Percentiles rank a stretch among this genome's conserved stretches.
Evolutionary conservation across 352 stramenopile genomes (phyloP).

Genomic region (Saprolegnia parasitica): DNA sequence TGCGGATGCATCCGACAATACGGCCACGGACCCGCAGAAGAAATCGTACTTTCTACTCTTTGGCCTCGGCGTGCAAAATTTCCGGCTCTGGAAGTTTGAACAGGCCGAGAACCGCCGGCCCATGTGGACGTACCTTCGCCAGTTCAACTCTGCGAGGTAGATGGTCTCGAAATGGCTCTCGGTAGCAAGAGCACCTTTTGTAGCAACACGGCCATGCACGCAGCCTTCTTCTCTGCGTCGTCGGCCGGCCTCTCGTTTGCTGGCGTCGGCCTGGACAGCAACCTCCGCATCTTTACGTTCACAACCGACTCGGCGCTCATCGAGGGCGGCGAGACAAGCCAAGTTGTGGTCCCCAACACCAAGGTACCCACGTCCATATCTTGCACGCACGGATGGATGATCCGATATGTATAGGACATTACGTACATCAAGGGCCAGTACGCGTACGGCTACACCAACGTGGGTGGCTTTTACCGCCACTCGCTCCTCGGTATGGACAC

Average conservation of each 20-base stretch:
- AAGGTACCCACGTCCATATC: background rate
- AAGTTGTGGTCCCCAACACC: constrained; percentile 26
- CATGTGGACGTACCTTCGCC: constrained; percentile 17
- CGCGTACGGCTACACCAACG: constrained; percentile 23
- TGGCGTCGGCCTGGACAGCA: constrained; percentile 23
- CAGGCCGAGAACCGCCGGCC: constrained; percentile 17
- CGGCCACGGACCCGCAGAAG: constrained; percentile 20
- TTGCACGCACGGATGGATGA: background rate
- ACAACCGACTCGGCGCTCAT: background rate
- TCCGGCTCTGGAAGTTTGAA: constrained; percentile 78
- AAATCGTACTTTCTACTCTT: constrained; percentile 70
- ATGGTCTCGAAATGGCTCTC: background rate
- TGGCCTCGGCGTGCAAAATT: constrained; percentile 60
- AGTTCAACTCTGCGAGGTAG: constrained; percentile 25
- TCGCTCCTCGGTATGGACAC: constrained; percentile 16
- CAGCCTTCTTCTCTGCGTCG: constrained; percentile 12
- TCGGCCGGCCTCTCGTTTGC: constrained; percentile 12
- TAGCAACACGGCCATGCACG: constrained; percentile 27
- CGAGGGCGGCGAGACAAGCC: background rate
- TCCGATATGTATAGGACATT: constrained; percentile 17
- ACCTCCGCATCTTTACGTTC: constrained; percentile 24
- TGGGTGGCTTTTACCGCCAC: constrained; percentile 23
- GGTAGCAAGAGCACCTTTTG: background rate
- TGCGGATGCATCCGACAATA: constrained; percentile 57
- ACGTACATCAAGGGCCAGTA: constrained; percentile 27